phyloP scores from a whole-genome alignment of 164 flowering plant genomes.

The Sextonia rubra region DNA sequence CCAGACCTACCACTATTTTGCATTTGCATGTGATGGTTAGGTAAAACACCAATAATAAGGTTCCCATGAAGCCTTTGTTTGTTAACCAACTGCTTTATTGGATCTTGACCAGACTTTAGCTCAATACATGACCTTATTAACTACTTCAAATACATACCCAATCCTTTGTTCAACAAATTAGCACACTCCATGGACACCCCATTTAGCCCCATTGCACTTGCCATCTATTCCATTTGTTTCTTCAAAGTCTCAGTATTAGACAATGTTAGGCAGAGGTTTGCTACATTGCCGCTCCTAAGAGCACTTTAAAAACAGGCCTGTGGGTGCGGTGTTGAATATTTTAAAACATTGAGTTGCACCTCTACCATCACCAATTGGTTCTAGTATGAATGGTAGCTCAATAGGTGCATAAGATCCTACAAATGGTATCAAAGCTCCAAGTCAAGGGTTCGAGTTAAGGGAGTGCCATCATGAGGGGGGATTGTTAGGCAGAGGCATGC shows the following conservation, averaged over 20 bases:
- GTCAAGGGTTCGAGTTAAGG: no score
- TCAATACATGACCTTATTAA: slow-evolving; percentile 74
- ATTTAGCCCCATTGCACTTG: slow-evolving; percentile 62
- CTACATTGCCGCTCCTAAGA: no score
- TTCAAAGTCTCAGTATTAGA: slow-evolving; percentile 57
- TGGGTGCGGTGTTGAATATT: no score
- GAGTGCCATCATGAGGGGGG: no score
- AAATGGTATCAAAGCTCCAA: no score
- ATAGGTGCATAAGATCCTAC: no score
- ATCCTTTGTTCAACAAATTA: slow-evolving; percentile 60
- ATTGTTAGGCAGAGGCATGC: no score
- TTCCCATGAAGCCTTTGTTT: slow-evolving; percentile 55
- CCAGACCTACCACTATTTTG: slow-evolving; percentile 36
- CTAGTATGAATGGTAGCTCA: no score
- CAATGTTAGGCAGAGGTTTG: no score
- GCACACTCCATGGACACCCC: slow-evolving; percentile 83
- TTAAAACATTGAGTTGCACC: no score
- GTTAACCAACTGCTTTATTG: slow-evolving; percentile 26
- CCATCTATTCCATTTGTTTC: slow-evolving; percentile 87
- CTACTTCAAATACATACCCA: slow-evolving; percentile 76
- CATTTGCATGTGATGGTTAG: slow-evolving; percentile 49
- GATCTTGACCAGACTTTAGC: slow-evolving; percentile 51
- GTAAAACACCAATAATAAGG: slow-evolving; percentile 65
- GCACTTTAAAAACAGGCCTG: no score
- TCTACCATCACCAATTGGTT: no score